Evolutionary conservation across 2,329 filamentous ascomycete genomes (phyloP), one percentile per base, ranked within the genome.

Genomic region (Torrubiella hemipterigena): DNA sequence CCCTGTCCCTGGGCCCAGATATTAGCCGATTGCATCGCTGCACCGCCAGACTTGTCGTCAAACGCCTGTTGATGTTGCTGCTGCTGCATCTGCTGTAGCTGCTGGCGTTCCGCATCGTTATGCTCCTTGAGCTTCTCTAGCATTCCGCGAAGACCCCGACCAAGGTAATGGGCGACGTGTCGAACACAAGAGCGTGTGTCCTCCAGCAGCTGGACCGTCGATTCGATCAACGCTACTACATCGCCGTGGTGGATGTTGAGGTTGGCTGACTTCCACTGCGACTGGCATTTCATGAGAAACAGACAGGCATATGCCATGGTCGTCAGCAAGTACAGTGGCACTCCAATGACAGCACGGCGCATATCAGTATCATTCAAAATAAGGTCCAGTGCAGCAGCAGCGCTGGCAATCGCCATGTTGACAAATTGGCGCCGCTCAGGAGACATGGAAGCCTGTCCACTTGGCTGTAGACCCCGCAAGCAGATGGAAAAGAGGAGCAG

Each of bases 401-500:
- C 53, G 19, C 50, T 48, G 6, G 47, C 43, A 15, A 52, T 63
- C 54, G 42, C 61, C 49, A 33, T 55, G 50, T 54, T 41, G 54
- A 63, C 33, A 50, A 63, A 40, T 47, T 63, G 54, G 29, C 57
- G 56, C 11, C 61, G 54, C 38, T 65, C 60, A 4, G 50, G 42
- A 2, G 61, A 63, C 45, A 65, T 58, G 4, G 47, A 42, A 31
- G 65, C 58, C 7, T 61, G 61, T 11, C 40, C 42, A 2, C 38
- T 37, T 1, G 44, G 45, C 10, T 38, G 41, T 10, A 51, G 33
- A 1, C 47, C 46, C 18, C 63, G 56, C 16, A 69, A 45, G 18
- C 62, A 63, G 17, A 66, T 58, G 5, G 65, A 66, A 27, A 65
- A 60, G 7, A 69, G 47, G 28, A 67, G 61, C 13, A 69, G 47